These are phyloP conservation scores for Phaffia rhodozyma DNA, from an alignment of 1,284 basidiomycete species.

Conservation along the genomic window DNA sequence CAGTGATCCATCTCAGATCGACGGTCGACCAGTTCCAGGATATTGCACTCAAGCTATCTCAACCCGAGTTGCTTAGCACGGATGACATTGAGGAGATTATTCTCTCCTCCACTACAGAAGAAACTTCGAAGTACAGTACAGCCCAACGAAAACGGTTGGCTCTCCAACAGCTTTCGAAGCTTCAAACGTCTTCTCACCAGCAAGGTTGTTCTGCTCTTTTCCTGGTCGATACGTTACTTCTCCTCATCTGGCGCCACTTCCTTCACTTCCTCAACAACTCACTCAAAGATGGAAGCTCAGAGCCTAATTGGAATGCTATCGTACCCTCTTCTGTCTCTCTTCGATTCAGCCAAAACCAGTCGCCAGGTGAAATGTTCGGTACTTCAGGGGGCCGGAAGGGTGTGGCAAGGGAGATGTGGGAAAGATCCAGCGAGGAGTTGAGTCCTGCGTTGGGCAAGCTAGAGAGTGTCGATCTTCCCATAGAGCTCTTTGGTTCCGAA, in stretches of 20 bases:
- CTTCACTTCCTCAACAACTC: conserved; percentile 40
- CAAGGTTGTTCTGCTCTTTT: conserved; percentile 24
- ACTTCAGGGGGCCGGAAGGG: conserved; percentile 9
- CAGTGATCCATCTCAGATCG: conserved; percentile 48
- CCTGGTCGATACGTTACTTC: conserved; percentile 66
- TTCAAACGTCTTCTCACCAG: conserved; percentile 38
- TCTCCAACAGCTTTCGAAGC: conserved; percentile 49
- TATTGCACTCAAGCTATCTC: conserved; percentile 55
- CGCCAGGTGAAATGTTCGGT: conserved; percentile 7
- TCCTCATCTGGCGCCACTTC: conserved; percentile 76
- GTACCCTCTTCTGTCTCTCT: conserved; percentile 12
- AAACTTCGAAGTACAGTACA: conserved; percentile 1
- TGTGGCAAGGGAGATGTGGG: conserved; percentile 23
- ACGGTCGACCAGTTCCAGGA: conserved; percentile 55
- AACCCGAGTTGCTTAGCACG: conserved; percentile 54
- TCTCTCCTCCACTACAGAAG: conserved; percentile 8
- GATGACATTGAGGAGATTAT: conserved; percentile 59
- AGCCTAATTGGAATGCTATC: conserved; percentile 7
- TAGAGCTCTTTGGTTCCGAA: conserved; percentile 22
- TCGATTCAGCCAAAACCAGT: conserved; percentile 13
- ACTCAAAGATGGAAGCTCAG: conserved; percentile 23
- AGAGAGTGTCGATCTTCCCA: conserved; percentile 32
- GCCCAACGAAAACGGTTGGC: conserved; percentile 33
- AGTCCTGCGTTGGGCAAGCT: conserved; percentile 30
- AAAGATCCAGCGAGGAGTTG: conserved; percentile 28